Conservation (phyloP, 2,329 filamentous ascomycete species). For the Delphinella strobiligena region DNA sequence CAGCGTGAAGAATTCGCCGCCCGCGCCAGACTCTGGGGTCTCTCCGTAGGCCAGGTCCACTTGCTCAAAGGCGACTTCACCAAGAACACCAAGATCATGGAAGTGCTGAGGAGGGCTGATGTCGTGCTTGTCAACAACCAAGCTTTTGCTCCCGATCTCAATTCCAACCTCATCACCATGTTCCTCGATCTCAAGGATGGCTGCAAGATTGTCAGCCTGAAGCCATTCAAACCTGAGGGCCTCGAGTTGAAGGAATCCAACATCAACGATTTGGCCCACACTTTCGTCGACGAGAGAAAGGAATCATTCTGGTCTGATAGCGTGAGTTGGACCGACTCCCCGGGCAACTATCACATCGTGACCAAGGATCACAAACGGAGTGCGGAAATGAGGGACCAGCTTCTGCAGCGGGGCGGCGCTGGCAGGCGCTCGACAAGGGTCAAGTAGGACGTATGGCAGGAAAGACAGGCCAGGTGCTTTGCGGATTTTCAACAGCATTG, state of each 20-base stretch:
- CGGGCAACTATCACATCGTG: slow-evolving; percentile 80
- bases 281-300: slow-evolving; percentile 64
- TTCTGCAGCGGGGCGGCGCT: background rate
- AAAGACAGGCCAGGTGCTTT: too few relatives aligned
- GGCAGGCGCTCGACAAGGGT: too few relatives aligned
- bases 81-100: slow-evolving; percentile 55
- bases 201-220: slow-evolving; percentile 80
- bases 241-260: slow-evolving; percentile 64
- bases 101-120: slow-evolving; percentile 70
- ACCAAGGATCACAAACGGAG: slow-evolving; percentile 47
- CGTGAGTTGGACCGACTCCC: slow-evolving; percentile 84
- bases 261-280: slow-evolving; percentile 67
- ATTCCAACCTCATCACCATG: slow-evolving; percentile 72
- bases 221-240: slow-evolving; percentile 74
- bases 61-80: slow-evolving; percentile 79
- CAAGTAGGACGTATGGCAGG: too few relatives aligned
- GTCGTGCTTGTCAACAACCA: slow-evolving; percentile 98
- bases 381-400: background rate
- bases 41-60: slow-evolving; percentile 65
- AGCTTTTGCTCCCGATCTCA: slow-evolving; percentile 79
- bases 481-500: too few relatives aligned
- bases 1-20: slow-evolving; percentile 75
- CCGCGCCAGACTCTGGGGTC: slow-evolving; percentile 81
- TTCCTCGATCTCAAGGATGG: slow-evolving; percentile 90
- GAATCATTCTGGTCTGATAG: slow-evolving; percentile 53